Percentiles rank a stretch among this genome's conserved stretches.
Conservation (phyloP, 208 protist species). For the Leptomonas pyrrhocoris region DNA sequence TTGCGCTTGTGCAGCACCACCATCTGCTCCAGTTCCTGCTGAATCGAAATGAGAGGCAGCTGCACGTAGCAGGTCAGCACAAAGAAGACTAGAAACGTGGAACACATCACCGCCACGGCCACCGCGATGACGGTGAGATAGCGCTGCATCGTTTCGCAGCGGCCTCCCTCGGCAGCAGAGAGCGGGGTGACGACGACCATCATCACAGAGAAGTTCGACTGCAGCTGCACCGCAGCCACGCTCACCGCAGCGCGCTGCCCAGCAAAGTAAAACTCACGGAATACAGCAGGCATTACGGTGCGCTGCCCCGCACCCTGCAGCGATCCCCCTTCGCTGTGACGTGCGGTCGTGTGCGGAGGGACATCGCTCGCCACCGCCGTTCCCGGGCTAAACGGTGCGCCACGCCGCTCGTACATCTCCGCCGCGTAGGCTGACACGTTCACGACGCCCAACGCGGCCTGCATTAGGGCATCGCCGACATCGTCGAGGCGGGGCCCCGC, state of each 20-base stretch:
- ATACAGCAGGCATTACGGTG: conserved; percentile 15
- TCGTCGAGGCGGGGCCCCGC: not conserved
- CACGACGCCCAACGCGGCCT: conserved; percentile 10
- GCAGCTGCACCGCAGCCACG: conserved; percentile 21
- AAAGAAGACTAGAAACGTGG: conserved; percentile 10
- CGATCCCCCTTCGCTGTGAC: not conserved
- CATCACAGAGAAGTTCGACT: conserved; percentile 18
- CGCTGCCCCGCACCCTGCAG: conserved; percentile 7
- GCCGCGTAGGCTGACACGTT: conserved; percentile 17
- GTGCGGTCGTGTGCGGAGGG: no score
- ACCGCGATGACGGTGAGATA: conserved; percentile 8
- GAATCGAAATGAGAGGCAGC: conserved; percentile 15
- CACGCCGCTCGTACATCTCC: not conserved
- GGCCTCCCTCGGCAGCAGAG: no score
- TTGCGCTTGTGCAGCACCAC: not conserved
- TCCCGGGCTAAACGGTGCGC: not conserved
- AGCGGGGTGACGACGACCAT: conserved; percentile 16
- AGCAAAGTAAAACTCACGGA: conserved; percentile 19
- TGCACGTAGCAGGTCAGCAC: conserved; percentile 18
- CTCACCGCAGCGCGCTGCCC: conserved; percentile 17
- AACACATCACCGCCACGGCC: conserved; percentile 1
- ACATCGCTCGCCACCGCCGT: not conserved
- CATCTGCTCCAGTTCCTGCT: conserved; percentile 21
- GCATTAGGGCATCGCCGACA: conserved; percentile 13
- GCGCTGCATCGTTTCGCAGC: conserved; percentile 2